Conservation (phyloP, 306 rosid genomes). For the Vicia faba region DNA sequence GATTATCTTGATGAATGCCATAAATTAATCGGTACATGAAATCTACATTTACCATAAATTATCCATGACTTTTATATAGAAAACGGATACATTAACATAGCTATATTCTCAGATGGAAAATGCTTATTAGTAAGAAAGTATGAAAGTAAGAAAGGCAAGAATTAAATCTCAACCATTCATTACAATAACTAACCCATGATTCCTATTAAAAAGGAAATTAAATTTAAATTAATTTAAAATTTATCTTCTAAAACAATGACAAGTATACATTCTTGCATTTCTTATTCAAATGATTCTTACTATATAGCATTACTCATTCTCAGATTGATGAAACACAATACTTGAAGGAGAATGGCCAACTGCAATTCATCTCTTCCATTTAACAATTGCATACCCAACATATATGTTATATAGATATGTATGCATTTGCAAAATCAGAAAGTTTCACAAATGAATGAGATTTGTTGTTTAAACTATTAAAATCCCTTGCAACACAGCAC, state of each 20-base stretch:
- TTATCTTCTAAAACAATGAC: too few species aligned
- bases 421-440: conserved; percentile 1
- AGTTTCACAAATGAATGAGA: not conserved
- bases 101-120: conserved; percentile 12
- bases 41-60: not conserved
- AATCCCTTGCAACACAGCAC: not conserved
- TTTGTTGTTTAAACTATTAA: not conserved
- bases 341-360: conserved; percentile 17
- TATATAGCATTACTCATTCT: too few species aligned
- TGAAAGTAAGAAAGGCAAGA: too few species aligned
- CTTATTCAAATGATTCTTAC: too few species aligned
- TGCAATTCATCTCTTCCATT: not conserved
- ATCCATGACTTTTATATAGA: not conserved
- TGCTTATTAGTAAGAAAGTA: too few species aligned
- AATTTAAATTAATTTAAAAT: too few species aligned
- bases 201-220: too few species aligned
- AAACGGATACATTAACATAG: conserved; percentile 1
- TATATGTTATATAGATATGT: conserved; percentile 4
- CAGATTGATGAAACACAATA: conserved; percentile 3
- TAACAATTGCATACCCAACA: not conserved
- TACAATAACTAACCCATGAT: too few species aligned
- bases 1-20: conserved; percentile 1
- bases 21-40: not conserved
- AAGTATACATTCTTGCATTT: too few species aligned
- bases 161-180: too few species aligned